Evolutionary conservation across 345 rosid species (phyloP).

Genomic region (Aquilaria sinensis): DNA sequence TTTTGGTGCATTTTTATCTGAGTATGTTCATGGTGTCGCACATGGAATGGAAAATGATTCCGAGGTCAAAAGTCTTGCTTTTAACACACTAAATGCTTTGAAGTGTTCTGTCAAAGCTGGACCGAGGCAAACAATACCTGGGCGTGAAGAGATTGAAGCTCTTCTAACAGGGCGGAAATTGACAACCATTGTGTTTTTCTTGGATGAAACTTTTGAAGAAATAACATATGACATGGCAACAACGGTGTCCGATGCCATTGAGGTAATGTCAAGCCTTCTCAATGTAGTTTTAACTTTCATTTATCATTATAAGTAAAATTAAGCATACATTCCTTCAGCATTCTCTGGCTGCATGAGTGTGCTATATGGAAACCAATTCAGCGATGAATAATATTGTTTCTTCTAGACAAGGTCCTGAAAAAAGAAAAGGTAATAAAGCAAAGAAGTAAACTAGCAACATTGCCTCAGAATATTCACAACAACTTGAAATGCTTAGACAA

Average conservation of each 20-base stretch:
- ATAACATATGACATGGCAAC: slow-evolving; percentile 95
- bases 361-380: too few relatives aligned
- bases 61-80: slow-evolving; percentile 73
- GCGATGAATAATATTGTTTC: too few relatives aligned
- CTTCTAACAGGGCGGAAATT: slow-evolving; percentile 80
- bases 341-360: too few relatives aligned
- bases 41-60: slow-evolving; percentile 60
- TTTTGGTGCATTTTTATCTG: slow-evolving; percentile 85
- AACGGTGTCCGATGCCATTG: slow-evolving; percentile 93
- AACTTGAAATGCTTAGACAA: too few relatives aligned
- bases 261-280: slow-evolving; percentile 42
- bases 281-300: background rate
- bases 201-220: slow-evolving; percentile 99
- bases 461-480: too few relatives aligned
- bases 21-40: slow-evolving; percentile 80
- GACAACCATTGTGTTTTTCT: slow-evolving; percentile 88
- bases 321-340: too few relatives aligned
- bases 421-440: too few relatives aligned
- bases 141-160: slow-evolving; percentile 95
- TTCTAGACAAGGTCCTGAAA: too few relatives aligned
- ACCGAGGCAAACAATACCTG: slow-evolving; percentile 82
- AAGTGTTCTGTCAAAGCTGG: slow-evolving; percentile 95
- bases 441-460: too few relatives aligned
- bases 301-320: too few relatives aligned
- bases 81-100: slow-evolving; percentile 77